phyloP scores from a whole-genome alignment of 352 stramenopile species.

The Pythium guiyangense region DNA sequence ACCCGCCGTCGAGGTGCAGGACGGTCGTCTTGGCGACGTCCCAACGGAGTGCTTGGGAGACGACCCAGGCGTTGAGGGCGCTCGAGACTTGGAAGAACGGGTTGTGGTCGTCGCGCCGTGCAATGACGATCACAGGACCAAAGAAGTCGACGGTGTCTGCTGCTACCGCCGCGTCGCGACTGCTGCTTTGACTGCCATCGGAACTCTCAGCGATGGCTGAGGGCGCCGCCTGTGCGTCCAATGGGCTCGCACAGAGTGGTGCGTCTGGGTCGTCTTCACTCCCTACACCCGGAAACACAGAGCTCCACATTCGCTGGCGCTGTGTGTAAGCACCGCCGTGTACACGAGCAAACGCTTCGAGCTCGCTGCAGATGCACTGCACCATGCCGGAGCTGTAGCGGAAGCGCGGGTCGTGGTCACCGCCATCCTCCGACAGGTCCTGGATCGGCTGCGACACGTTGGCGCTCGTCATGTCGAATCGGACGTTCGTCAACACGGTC shows the following conservation, averaged over 20 bases:
- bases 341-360: conserved; percentile 5
- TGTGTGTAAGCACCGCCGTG: conserved; percentile 1
- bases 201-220: neutral
- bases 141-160: conserved; percentile 6
- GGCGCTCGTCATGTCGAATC: conserved; percentile 35
- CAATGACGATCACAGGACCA: conserved; percentile 14
- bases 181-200: neutral
- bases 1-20: conserved; percentile 41
- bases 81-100: conserved; percentile 23
- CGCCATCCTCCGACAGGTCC: conserved; percentile 23
- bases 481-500: conserved; percentile 41
- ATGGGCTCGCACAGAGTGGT: neutral
- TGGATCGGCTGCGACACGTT: conserved; percentile 21
- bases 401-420: conserved; percentile 34
- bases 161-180: too few relatives aligned
- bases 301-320: neutral
- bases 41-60: conserved; percentile 22
- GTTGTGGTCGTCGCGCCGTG: conserved; percentile 24
- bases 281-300: neutral
- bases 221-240: neutral
- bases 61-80: conserved; percentile 21
- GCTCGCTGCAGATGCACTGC: conserved; percentile 11
- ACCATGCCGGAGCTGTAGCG: conserved; percentile 14
- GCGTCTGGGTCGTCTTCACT: neutral
- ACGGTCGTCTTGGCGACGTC: conserved; percentile 27